These are phyloP conservation scores for Brassica hybrid DNA, from an alignment of 441 rosid species.

Conservation along the genomic window DNA sequence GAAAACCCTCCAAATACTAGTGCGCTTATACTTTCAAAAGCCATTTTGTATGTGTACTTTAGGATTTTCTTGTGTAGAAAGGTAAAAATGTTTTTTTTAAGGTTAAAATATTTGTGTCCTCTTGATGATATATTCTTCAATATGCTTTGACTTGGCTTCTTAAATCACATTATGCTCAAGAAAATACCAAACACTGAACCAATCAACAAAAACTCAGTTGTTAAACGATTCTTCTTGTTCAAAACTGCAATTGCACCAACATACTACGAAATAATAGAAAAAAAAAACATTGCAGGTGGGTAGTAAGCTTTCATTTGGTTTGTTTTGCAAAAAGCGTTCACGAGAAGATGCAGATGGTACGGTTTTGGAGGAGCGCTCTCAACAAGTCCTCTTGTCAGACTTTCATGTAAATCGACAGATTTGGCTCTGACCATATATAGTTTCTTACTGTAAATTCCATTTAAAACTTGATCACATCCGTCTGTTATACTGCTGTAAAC, in stretches of 20 bases:
- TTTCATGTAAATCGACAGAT: neutral
- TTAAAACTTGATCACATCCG: neutral
- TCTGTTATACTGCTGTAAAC: no score
- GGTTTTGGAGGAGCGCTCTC: neutral
- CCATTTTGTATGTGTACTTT: no score
- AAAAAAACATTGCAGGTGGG: neutral
- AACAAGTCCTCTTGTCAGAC: neutral
- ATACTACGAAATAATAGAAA: neutral
- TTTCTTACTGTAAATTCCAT: neutral
- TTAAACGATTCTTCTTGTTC: neutral
- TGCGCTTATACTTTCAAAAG: no score
- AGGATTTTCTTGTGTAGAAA: no score
- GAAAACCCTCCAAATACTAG: no score
- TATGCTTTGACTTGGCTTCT: neutral
- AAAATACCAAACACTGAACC: neutral
- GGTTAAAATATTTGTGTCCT: neutral
- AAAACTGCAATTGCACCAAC: neutral
- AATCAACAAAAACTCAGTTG: neutral
- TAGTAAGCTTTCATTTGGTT: neutral
- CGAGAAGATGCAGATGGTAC: neutral
- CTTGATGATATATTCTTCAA: neutral
- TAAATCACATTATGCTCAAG: neutral
- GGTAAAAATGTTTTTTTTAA: no score
- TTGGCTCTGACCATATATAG: neutral
- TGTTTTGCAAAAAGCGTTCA: neutral